Conservation (phyloP, 345 rosid genomes). For the Reutealis trisperma region DNA sequence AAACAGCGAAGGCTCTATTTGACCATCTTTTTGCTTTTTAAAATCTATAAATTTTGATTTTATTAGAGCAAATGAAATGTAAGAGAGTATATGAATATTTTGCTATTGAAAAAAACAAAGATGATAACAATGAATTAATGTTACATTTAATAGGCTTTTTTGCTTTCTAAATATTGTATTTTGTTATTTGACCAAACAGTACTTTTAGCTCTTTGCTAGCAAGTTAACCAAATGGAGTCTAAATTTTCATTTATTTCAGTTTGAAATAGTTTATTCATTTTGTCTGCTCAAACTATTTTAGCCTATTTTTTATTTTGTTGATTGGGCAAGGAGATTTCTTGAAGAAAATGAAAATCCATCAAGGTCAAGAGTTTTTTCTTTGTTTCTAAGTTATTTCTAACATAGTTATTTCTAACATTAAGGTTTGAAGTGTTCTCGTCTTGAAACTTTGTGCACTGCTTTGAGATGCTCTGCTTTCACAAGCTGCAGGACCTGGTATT, state of each 20-base stretch:
- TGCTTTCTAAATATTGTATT: too few species aligned
- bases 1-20: neutral
- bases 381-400: neutral
- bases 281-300: neutral
- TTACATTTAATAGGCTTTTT: too few species aligned
- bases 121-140: too few species aligned
- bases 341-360: too few species aligned
- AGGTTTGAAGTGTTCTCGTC: slow-evolving; percentile 4
- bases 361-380: neutral
- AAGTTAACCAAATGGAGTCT: neutral
- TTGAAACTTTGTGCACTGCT: slow-evolving; percentile 1
- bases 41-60: too few species aligned
- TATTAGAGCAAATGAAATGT: too few species aligned
- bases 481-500: neutral
- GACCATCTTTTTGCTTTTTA: neutral
- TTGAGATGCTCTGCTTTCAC: slow-evolving; percentile 2
- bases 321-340: neutral
- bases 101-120: too few species aligned
- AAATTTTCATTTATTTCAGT: neutral
- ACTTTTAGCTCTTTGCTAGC: too few species aligned
- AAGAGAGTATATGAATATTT: too few species aligned
- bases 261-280: neutral
- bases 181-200: too few species aligned
- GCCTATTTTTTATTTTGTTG: neutral
- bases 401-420: neutral